These are phyloP conservation scores for Citrullus colocynthis DNA, from an alignment of 306 rosid genomes.

Conservation along the genomic window DNA sequence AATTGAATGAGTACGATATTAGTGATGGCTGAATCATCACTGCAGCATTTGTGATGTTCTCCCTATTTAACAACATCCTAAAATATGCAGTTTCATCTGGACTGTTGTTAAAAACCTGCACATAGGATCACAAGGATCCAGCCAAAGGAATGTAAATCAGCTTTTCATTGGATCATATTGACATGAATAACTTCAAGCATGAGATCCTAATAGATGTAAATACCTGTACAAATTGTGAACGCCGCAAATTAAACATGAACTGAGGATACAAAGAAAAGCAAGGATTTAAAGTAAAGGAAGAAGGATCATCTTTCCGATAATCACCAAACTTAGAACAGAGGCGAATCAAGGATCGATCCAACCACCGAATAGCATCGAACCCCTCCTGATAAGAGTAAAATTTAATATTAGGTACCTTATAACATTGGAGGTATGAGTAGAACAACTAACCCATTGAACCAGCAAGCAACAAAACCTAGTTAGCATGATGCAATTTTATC, in stretches of 20 bases:
- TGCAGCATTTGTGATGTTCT: slow-evolving; percentile 84
- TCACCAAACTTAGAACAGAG: slow-evolving; percentile 95
- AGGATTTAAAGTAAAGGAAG: slow-evolving; percentile 80
- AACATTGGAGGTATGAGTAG: background rate
- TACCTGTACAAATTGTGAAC: slow-evolving; percentile 98
- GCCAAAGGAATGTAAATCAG: background rate
- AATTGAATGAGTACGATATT: slow-evolving; percentile 78
- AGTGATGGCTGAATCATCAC: slow-evolving; percentile 96
- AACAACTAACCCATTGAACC: background rate
- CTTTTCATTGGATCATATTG: background rate
- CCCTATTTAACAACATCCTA: slow-evolving; percentile 82
- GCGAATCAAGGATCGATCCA: slow-evolving; percentile 89
- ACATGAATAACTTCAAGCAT: background rate
- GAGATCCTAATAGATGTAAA: background rate
- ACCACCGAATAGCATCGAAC: slow-evolving; percentile 93
- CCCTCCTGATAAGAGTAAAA: slow-evolving; percentile 51
- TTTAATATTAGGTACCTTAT: background rate
- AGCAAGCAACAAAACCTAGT: slow-evolving; percentile 2
- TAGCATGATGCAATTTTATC: background rate
- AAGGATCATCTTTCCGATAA: slow-evolving; percentile 90
- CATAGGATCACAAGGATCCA: slow-evolving; percentile 10
- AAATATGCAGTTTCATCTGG: slow-evolving; percentile 99
- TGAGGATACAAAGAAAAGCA: slow-evolving; percentile 85
- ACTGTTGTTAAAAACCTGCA: slow-evolving; percentile 97
- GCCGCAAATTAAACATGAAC: slow-evolving; percentile 84